Conservation (phyloP, 805 yeast genomes). For the Ogataea nakhonphanomensis region DNA sequence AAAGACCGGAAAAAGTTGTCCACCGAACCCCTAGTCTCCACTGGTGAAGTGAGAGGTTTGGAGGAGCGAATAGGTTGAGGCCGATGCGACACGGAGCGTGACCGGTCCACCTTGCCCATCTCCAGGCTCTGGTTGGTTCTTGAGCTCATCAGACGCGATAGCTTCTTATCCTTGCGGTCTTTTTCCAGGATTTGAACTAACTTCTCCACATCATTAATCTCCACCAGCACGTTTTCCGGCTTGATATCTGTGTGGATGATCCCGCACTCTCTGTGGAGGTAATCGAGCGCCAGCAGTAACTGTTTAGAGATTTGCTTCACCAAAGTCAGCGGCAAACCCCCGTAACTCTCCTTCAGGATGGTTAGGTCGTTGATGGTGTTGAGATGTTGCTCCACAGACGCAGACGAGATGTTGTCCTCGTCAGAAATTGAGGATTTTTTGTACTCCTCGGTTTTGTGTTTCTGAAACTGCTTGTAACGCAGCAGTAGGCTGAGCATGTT, state of each 20-base stretch:
- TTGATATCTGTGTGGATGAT: slow-evolving; percentile 72
- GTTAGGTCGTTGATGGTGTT: slow-evolving; percentile 32
- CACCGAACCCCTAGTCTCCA: slow-evolving; percentile 34
- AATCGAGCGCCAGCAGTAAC: slow-evolving; percentile 51
- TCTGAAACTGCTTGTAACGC: slow-evolving; percentile 42
- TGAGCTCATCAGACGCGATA: slow-evolving; percentile 20
- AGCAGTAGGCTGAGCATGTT: slow-evolving; percentile 49
- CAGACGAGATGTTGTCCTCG: slow-evolving; percentile 5
- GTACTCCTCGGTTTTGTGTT: slow-evolving; percentile 28
- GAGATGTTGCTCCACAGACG: slow-evolving; percentile 21
- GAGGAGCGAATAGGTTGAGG: slow-evolving; percentile 40
- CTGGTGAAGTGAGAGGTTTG: slow-evolving; percentile 47
- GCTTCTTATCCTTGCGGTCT: slow-evolving; percentile 28
- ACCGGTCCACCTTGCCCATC: slow-evolving; percentile 13
- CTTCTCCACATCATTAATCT: slow-evolving; percentile 51
- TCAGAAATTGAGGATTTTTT: slow-evolving; percentile 14
- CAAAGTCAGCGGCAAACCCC: slow-evolving; percentile 51
- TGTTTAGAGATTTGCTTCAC: slow-evolving; percentile 59
- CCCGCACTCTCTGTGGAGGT: slow-evolving; percentile 58
- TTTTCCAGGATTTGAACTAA: slow-evolving; percentile 44
- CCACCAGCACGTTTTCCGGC: slow-evolving; percentile 65
- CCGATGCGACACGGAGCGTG: slow-evolving; percentile 18
- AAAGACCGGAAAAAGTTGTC: slow-evolving; percentile 35
- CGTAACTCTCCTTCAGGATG: slow-evolving; percentile 39
- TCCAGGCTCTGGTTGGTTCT: slow-evolving; percentile 20